A percentile compares a stretch with the other conserved stretches of the same genome.
These are phyloP conservation scores for Podila epicladia DNA, from an alignment of 192 early-diverging fungal species.

Conservation along the genomic window DNA sequence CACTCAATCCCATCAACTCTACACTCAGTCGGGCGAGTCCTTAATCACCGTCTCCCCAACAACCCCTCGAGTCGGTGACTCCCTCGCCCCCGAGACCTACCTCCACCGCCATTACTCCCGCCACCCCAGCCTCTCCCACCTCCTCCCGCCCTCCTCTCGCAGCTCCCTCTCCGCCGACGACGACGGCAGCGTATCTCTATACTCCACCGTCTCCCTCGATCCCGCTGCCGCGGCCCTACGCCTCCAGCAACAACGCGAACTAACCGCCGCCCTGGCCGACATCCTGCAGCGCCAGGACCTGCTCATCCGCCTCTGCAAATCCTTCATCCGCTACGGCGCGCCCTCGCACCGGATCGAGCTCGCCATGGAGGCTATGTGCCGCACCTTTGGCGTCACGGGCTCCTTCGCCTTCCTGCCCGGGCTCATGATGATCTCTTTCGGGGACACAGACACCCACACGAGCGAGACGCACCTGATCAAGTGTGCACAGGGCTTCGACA, in stretches of 20 bases:
- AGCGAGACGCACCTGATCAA: conserved; percentile 80
- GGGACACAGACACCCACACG: conserved; percentile 78
- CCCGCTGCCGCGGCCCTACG: conserved; percentile 17
- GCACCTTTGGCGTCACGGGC: conserved; percentile 68
- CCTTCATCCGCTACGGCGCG: conserved; percentile 58
- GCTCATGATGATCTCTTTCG: conserved; percentile 78
- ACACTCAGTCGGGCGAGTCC: not conserved
- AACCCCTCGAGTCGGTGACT: not conserved
- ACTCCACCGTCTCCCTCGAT: conserved; percentile 20
- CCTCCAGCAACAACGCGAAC: conserved; percentile 17
- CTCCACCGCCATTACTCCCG: not conserved
- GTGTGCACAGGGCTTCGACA: conserved; percentile 68
- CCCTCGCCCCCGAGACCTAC: not conserved
- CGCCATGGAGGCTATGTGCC: conserved; percentile 58
- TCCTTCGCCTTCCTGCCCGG: conserved; percentile 74
- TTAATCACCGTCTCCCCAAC: not conserved
- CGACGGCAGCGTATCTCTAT: conserved; percentile 29
- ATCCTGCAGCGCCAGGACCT: conserved; percentile 59
- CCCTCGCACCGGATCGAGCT: conserved; percentile 61
- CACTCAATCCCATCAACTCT: not conserved
- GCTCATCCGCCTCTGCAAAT: conserved; percentile 59
- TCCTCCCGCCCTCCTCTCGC: not conserved
- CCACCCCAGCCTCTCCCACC: not conserved
- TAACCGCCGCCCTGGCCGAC: conserved; percentile 34
- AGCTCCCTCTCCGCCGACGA: not conserved